Conservation (phyloP, 1,139 yeast species). For the Yamadazyma oceani region DNA sequence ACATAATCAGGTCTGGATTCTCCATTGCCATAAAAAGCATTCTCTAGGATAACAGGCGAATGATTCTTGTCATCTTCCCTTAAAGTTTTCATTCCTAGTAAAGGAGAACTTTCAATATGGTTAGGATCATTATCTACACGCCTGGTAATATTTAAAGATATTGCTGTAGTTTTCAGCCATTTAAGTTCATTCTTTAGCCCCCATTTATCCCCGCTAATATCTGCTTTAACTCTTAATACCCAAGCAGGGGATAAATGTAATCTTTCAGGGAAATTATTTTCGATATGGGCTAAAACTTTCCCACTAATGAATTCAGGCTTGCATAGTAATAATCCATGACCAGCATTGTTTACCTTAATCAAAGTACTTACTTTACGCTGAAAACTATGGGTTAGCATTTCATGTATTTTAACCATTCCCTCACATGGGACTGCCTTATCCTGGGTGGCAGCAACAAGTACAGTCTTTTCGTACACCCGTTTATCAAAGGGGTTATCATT, state of each 20-base stretch:
- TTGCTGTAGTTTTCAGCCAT: conserved; percentile 60
- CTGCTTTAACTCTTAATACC: conserved; percentile 63
- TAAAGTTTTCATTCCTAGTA: conserved; percentile 74
- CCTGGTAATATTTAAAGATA: conserved; percentile 47
- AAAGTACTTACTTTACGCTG: conserved; percentile 31
- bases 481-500: conserved; percentile 33
- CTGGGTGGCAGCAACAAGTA: conserved; percentile 56
- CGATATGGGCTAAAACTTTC: conserved; percentile 57
- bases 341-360: conserved; percentile 52
- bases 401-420: conserved; percentile 26
- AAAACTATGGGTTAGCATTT: conserved; percentile 25
- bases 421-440: conserved; percentile 57
- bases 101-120: conserved; percentile 33
- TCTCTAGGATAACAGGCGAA: conserved; percentile 58
- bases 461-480: conserved; percentile 40
- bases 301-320: conserved; percentile 70
- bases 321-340: conserved; percentile 65
- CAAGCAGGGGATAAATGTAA: conserved; percentile 58
- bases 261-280: conserved; percentile 46
- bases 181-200: conserved; percentile 73
- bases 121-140: conserved; percentile 26
- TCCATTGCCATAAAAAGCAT: conserved; percentile 36
- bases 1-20: conserved; percentile 2
- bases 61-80: conserved; percentile 64
- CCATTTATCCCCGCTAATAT: conserved; percentile 71